These are phyloP conservation scores for Talaromyces pinophilus DNA, from an alignment of 2,329 filamentous ascomycete species.

Conservation along the genomic window DNA sequence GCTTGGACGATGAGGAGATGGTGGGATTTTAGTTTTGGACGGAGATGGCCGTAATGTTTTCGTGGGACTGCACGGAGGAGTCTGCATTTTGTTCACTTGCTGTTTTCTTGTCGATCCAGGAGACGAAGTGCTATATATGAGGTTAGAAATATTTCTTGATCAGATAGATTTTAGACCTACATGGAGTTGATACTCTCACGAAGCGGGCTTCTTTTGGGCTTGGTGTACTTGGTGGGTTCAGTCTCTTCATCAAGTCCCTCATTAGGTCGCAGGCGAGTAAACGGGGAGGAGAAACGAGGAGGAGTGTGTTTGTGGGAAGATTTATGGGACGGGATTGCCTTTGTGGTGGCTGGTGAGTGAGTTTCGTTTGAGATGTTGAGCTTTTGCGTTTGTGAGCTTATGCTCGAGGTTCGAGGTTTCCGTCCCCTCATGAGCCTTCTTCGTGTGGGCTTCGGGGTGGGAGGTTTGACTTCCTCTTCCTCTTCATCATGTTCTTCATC, in stretches of 20 bases:
- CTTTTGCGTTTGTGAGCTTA: constrained; percentile 13
- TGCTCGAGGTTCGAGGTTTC: constrained; percentile 28
- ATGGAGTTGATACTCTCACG: constrained; percentile 23
- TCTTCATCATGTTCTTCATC: constrained; percentile 19
- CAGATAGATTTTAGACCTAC: background rate
- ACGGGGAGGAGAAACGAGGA: constrained; percentile 24
- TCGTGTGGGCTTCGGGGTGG: constrained; percentile 31
- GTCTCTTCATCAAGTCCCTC: constrained; percentile 29
- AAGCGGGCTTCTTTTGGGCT: constrained; percentile 20
- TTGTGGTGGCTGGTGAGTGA: background rate
- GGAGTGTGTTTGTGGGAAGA: constrained; percentile 22
- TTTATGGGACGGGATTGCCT: constrained; percentile 10
- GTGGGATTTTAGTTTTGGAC: constrained; percentile 51
- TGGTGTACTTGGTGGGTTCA: constrained; percentile 16
- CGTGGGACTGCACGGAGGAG: constrained; percentile 49
- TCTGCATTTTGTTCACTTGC: constrained; percentile 30
- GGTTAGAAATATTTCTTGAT: background rate
- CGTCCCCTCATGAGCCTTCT: constrained; percentile 41
- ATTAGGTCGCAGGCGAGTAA: constrained; percentile 29
- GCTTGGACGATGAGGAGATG: constrained; percentile 53
- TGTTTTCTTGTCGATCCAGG: constrained; percentile 21
- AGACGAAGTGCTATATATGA: constrained; percentile 8
- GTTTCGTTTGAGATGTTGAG: constrained; percentile 11
- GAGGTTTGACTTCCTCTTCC: constrained; percentile 24
- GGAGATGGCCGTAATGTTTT: constrained; percentile 50